Base-by-base conservation (phyloP, 306 rosid genomes). In the Prunus kanzakura region DNA sequence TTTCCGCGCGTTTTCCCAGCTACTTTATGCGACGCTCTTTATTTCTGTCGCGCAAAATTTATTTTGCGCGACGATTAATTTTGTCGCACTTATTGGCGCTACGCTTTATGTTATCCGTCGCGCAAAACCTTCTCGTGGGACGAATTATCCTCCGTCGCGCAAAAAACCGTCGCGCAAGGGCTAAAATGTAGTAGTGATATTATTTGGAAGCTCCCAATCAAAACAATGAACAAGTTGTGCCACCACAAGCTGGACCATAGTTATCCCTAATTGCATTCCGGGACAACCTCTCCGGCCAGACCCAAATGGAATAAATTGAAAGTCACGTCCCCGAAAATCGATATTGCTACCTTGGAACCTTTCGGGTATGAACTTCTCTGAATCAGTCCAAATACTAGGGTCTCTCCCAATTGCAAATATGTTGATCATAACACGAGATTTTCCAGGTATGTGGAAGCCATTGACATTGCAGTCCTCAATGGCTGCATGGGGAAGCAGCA, bases 401-500 rank as follows among this genome's bases (percentile, higher is more conserved):
- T 84, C 82, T 77, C 82, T 19, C 49, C 82, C 84, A 60, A 84
- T 47, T 50, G 87, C 76, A 81, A 81, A 76, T 29, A 47, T 20
- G 6, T 83, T 83, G 13, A 83, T 54, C 4, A 84, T 30, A 30
- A 84, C 10, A 19, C 60, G 78, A 9, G 84, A 83, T 4, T 86
- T 76, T 18, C 64, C 27, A 4, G 93, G 93, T 64, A 91, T 86
- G 80, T 87, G 80, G 50, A 51, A 86, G 0, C 84, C 88, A 30
- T 80, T 82, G 9, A 91, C 83, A 0, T 12, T 65, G 74, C 92
- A 87, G 29, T 87, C 92, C 55, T 91, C 88, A 0, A 29, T 51
- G 2, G 92, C 81, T 51, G 84, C 72, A 72, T 84, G 89, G 32
- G 97, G 97, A 25, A 87, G 3, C 57, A 87, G 66, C 25, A 91